A percentile compares a stretch with the other conserved stretches of the same genome.
Evolutionary conservation across 805 yeast species (phyloP).

Genomic region (Nakazawaea laoshanensis): DNA sequence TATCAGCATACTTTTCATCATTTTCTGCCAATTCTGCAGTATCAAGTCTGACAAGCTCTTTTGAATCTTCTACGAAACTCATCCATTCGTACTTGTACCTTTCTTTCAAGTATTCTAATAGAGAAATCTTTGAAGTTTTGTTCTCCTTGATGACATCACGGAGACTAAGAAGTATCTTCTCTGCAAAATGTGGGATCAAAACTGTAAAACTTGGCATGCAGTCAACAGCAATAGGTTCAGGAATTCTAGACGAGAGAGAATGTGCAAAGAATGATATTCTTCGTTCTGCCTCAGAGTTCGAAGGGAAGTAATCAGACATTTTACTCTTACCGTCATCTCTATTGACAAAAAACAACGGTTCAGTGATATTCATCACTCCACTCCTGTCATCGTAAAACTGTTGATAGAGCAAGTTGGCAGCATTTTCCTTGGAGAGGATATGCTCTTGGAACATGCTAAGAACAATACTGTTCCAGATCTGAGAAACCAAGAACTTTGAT

Average conservation of each 20-base stretch:
- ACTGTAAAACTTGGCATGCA: conserved; percentile 45
- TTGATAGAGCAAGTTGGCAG: conserved; percentile 21
- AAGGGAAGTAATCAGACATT: conserved; percentile 29
- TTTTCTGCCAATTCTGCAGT: conserved; percentile 51
- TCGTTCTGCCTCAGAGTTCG: conserved; percentile 42
- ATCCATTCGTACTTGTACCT: conserved; percentile 75
- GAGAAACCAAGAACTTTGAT: conserved; percentile 30
- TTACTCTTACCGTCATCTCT: conserved; percentile 38
- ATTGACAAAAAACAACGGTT: conserved; percentile 38
- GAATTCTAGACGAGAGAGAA: conserved; percentile 37
- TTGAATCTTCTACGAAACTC: conserved; percentile 69
- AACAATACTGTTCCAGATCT: conserved; percentile 46
- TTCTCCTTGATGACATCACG: conserved; percentile 39
- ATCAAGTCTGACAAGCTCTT: conserved; percentile 16
- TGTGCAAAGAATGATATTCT: conserved; percentile 47
- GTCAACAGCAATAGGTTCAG: conserved; percentile 37
- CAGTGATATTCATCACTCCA: conserved; percentile 21
- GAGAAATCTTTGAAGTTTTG: conserved; percentile 37
- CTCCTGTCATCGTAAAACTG: conserved; percentile 47
- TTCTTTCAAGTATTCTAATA: conserved; percentile 72
- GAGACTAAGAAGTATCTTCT: conserved; percentile 34
- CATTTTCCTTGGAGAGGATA: conserved; percentile 40
- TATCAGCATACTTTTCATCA: conserved; percentile 30
- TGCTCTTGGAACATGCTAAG: conserved; percentile 50
- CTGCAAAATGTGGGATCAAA: conserved; percentile 43